phyloP scores from a whole-genome alignment of 352 stramenopile genomes.

The Globisporangium carolinianum region DNA sequence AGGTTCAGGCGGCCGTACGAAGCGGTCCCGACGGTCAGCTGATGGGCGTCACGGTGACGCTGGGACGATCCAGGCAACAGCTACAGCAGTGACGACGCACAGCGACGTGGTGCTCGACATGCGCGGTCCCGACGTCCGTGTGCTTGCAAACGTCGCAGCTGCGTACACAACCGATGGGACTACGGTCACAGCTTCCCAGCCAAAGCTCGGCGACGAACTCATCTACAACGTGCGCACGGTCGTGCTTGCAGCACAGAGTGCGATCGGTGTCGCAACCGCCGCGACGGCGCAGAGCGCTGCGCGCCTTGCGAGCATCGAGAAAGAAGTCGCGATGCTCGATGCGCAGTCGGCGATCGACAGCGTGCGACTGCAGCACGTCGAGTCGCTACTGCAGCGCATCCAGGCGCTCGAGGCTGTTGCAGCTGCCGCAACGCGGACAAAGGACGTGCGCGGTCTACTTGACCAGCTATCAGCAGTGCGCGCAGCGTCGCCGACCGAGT shows the following conservation, averaged over 20 bases:
- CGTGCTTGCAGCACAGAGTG: constrained; percentile 74
- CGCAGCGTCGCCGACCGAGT: constrained; percentile 46
- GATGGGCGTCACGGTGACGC: too few relatives aligned
- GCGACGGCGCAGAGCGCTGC: constrained; percentile 51
- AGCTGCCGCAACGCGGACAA: constrained; percentile 8
- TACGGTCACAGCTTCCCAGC: constrained; percentile 17
- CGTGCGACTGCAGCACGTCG: constrained; percentile 38
- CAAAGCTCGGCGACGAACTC: constrained; percentile 86
- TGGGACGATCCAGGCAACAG: too few relatives aligned
- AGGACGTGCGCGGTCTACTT: constrained; percentile 36
- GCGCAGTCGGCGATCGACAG: constrained; percentile 52
- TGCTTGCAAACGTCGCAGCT: constrained; percentile 58
- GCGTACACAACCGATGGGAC: constrained; percentile 44
- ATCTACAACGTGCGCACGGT: constrained; percentile 89
- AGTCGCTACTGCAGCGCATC: constrained; percentile 41
- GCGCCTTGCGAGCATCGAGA: constrained; percentile 45
- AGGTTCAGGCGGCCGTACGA: not conserved
- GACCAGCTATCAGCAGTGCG: constrained; percentile 35
- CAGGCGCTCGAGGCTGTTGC: constrained; percentile 29
- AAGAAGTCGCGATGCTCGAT: constrained; percentile 60
- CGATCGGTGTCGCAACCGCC: constrained; percentile 71
- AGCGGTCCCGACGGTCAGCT: not conserved
- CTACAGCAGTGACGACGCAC: constrained; percentile 3
- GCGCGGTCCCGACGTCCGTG: constrained; percentile 74
- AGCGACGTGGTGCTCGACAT: constrained; percentile 85